Evolutionary conservation across 148 eudicot genomes (phyloP), one percentile per base, ranked within the genome.

Genomic region (Simmondsia chinensis): DNA sequence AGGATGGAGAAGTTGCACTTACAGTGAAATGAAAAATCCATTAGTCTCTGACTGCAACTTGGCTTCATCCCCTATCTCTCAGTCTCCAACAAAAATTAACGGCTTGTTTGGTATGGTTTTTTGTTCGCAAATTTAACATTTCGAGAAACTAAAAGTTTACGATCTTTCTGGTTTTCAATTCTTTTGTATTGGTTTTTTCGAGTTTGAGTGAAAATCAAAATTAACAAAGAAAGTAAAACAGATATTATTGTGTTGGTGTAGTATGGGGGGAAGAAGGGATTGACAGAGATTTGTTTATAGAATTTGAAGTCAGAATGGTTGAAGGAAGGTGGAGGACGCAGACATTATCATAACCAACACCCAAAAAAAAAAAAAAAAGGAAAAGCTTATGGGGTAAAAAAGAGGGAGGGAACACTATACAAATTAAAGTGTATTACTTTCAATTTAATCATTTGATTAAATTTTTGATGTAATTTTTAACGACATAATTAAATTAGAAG

Each of bases 321-420:
- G 26, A 59, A 17, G 61, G 59, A 59, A 54, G 65, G 69, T 74
- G 72, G 75, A 50, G 50, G 62, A 60, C 74, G n/a, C n/a, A 71
- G 50, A 32, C 31, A 50, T 70, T 57, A 72, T 70, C 24, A 76
- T 69, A 45, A 46, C 34, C 36, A 59, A 73, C 44, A 52, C 48
- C 48, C 46, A 56, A 63, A 56, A 42, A 31, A 31, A n/a, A n/a
- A n/a, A n/a, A n/a, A n/a, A n/a, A 27, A 21, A 14, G 12, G 34
- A 68, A 71, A 74, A 65, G 57, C 26, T 48, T 33, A 29, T 31
- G 29, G 23, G 61, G 51, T 50, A 17, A 52, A 57, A 68, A 61
- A 55, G 61, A 34, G 47, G 72, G 91, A 71, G 93, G 96, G 87
- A 81, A 73, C 26, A 32, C 45, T 49, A 72, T 71, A 61, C 80